Evolutionary conservation across 2,329 filamentous ascomycete genomes (phyloP).

Genomic region (Diaporthe vaccinii): DNA sequence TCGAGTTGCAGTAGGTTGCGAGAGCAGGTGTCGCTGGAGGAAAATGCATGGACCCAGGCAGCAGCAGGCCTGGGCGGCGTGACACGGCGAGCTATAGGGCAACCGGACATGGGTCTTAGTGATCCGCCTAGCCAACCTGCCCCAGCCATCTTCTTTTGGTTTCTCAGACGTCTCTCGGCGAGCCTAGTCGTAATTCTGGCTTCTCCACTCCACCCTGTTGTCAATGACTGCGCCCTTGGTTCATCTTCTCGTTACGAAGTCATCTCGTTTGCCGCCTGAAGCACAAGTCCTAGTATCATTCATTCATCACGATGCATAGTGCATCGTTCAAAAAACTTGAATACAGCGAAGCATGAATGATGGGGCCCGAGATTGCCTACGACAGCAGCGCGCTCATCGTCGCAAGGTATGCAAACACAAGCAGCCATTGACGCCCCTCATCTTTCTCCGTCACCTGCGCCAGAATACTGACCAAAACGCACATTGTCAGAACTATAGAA

Average conservation of each 20-base stretch:
- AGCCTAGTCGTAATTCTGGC: background rate
- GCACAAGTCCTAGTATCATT: background rate
- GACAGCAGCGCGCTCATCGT: background rate
- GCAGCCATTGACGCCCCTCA: background rate
- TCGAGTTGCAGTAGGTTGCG: background rate
- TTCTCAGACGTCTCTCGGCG: background rate
- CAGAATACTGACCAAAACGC: background rate
- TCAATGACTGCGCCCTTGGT: background rate
- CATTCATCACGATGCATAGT: background rate
- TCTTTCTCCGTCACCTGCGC: background rate
- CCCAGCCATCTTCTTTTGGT: background rate
- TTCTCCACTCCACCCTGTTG: background rate
- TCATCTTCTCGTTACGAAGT: too few relatives aligned
- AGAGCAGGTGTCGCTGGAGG: background rate
- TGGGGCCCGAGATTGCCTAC: background rate
- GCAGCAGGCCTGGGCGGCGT: background rate
- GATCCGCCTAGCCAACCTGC: background rate
- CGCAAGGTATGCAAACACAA: slow-evolving; percentile 30
- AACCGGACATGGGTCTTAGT: background rate
- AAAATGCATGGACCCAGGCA: background rate
- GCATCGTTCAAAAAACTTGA: background rate
- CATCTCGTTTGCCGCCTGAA: background rate
- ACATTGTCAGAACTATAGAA: background rate
- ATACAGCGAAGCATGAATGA: too few relatives aligned
- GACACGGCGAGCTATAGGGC: background rate